phyloP scores from a whole-genome alignment of 306 rosid genomes.

The Lathyrus oleraceus region DNA sequence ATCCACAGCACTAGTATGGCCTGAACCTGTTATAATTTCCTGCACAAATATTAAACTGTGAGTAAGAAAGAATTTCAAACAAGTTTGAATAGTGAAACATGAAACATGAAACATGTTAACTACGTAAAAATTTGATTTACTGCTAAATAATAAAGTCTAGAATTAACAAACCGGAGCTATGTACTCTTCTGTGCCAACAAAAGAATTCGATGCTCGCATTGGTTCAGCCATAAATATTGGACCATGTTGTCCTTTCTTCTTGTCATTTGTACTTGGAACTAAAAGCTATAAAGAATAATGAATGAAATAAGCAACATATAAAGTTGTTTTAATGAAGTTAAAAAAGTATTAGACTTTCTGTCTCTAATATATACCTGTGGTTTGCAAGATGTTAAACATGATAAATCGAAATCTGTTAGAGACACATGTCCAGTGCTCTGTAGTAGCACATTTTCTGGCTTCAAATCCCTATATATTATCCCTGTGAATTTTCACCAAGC shows the following conservation, averaged over 20 bases:
- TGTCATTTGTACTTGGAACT: slow-evolving; percentile 54
- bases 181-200: slow-evolving; percentile 98
- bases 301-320: slow-evolving; percentile 2
- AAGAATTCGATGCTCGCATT: slow-evolving; percentile 93
- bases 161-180: slow-evolving; percentile 86
- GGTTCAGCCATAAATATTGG: slow-evolving; percentile 96
- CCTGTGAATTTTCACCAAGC: slow-evolving; percentile 51
- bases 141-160: background rate
- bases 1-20: slow-evolving; percentile 97
- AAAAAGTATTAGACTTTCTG: slow-evolving; percentile 3
- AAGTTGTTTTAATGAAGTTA: background rate
- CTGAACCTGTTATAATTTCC: slow-evolving; percentile 95
- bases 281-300: slow-evolving; percentile 66
- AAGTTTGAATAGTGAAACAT: background rate
- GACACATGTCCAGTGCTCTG: slow-evolving; percentile 76
- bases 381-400: slow-evolving; percentile 87
- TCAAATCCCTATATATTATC: slow-evolving; percentile 90
- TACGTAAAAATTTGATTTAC: slow-evolving; percentile 24
- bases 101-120: too few relatives aligned
- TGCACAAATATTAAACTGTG: slow-evolving; percentile 42
- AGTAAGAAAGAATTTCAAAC: background rate
- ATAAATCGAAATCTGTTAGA: slow-evolving; percentile 90
- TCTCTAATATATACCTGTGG: slow-evolving; percentile 66
- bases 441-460: slow-evolving; percentile 92
- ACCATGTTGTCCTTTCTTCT: slow-evolving; percentile 64